Conservation (phyloP, 2,329 filamentous ascomycete species). For the Cordyceps cicadae region DNA sequence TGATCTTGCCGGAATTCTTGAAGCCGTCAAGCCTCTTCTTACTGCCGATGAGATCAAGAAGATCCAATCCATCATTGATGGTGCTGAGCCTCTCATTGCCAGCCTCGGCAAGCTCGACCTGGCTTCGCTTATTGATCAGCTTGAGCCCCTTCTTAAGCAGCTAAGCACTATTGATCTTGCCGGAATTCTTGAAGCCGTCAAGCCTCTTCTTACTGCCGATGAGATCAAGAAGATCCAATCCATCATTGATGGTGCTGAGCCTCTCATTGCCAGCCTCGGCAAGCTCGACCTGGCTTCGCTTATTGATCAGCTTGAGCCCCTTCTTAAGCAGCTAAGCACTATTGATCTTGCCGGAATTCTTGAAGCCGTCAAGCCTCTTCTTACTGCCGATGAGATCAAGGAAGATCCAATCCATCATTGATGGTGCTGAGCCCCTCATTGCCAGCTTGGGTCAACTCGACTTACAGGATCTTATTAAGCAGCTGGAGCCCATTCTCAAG, state of each 20-base stretch:
- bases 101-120: slow-evolving; percentile 24
- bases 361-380: slow-evolving; percentile 20
- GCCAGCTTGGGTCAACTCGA: slow-evolving; percentile 25
- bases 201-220: slow-evolving; percentile 22
- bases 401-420: slow-evolving; percentile 15
- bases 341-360: slow-evolving; percentile 27
- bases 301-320: slow-evolving; percentile 25
- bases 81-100: slow-evolving; percentile 19
- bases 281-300: slow-evolving; percentile 26
- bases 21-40: slow-evolving; percentile 21
- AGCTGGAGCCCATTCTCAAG: slow-evolving; percentile 15
- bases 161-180: slow-evolving; percentile 24
- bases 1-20: slow-evolving; percentile 25
- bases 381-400: slow-evolving; percentile 20
- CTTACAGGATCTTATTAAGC: slow-evolving; percentile 24
- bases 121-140: slow-evolving; percentile 25
- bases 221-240: slow-evolving; percentile 17
- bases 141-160: slow-evolving; percentile 24
- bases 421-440: slow-evolving; percentile 19
- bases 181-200: slow-evolving; percentile 21
- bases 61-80: slow-evolving; percentile 16
- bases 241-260: slow-evolving; percentile 17
- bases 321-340: slow-evolving; percentile 21
- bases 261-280: slow-evolving; percentile 19
- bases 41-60: slow-evolving; percentile 19